Evolutionary conservation across 2,329 filamentous ascomycete genomes (phyloP).

Genomic region (Fusarium penzigii): DNA sequence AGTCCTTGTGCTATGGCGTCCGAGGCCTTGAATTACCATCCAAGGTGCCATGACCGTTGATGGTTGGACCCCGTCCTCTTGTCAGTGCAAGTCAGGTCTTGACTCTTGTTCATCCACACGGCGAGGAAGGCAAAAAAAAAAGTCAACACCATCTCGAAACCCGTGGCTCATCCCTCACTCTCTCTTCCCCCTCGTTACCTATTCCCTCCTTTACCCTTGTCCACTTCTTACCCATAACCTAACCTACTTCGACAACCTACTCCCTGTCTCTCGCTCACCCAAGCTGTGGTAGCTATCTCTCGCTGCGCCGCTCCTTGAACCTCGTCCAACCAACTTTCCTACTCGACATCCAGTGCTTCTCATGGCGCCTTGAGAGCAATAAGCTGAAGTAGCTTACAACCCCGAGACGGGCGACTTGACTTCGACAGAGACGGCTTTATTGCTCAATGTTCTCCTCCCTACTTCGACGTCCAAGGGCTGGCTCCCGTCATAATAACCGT

Average conservation of each 20-base stretch:
- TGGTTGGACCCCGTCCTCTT: slow-evolving; percentile 21
- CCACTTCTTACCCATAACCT: background rate
- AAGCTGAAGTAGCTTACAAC: slow-evolving; percentile 29
- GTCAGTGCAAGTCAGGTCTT: background rate
- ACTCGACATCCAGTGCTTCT: slow-evolving; percentile 14
- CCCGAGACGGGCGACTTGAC: slow-evolving; percentile 8
- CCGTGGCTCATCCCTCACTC: background rate
- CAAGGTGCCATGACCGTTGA: slow-evolving; percentile 13
- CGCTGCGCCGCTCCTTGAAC: slow-evolving; percentile 4
- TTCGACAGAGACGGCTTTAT: slow-evolving; percentile 10
- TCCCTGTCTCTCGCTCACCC: background rate
- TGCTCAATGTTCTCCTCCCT: slow-evolving; percentile 41
- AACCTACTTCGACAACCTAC: background rate
- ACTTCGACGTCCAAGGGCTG: slow-evolving; percentile 35
- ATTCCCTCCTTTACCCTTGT: background rate
- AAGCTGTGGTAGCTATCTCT: slow-evolving; percentile 1
- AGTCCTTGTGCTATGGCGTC: slow-evolving; percentile 21
- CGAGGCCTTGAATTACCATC: background rate
- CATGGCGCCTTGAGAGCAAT: slow-evolving; percentile 30
- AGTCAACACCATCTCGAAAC: slow-evolving; percentile 1
- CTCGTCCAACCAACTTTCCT: background rate
- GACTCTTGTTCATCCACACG: slow-evolving; percentile 4
- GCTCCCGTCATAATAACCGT: slow-evolving; percentile 35
- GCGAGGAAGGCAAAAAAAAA: slow-evolving; percentile 20
- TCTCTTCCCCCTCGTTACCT: background rate